Base-by-base conservation (phyloP, 73 alveolate species). In the Paramecium sexaurelia region DNA sequence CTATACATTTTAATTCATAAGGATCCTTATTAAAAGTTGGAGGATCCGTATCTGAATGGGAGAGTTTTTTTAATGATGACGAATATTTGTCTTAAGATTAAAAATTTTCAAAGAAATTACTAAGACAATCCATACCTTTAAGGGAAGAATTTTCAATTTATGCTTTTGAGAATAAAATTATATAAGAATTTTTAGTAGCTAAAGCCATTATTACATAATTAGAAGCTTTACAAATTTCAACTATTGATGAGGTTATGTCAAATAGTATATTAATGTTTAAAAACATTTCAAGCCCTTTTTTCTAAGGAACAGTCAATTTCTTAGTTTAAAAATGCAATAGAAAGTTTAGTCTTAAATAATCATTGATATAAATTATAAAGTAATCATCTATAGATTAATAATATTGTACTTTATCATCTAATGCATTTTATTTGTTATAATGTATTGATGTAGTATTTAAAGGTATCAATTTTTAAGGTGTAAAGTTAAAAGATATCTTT, bases 141-240 rank as follows among this genome's bases (percentile, higher is more conserved):
- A 61, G 83, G 26, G 83, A 61, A 15, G 20, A 61, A 61, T 61
- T 61, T 32, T 61, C 83, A 2, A 61, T 61, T 8, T 61, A 29
- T 61, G 41, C 83, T 5, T 61, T 61, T 61, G 83, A 61, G 26
- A 61, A 61, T 61, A 61, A 61, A 61, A 61, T 61, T 6, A 61
- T 61, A 3, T 61, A 61, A 61, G 83, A 61, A 32, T 61, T 61
- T 11, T 61, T 61, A 26, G 83, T 61, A 61, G 83, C 83, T 5
- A 61, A 61, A 24, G 83, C 83, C 3, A 29, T 61, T 2, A 26
- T 61, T 2, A 61, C 39, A 10, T 61, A 61, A 32, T 11, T 61
- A 61, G 67, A 51, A 51, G 67, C 67, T 15, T 51, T 51, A 20
- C 47, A 61, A 61, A 1, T 4, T 19, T 29, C 11, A 19, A 26